Base-by-base conservation (phyloP, 116 monocot genomes). In the Dioscorea cayenensis region DNA sequence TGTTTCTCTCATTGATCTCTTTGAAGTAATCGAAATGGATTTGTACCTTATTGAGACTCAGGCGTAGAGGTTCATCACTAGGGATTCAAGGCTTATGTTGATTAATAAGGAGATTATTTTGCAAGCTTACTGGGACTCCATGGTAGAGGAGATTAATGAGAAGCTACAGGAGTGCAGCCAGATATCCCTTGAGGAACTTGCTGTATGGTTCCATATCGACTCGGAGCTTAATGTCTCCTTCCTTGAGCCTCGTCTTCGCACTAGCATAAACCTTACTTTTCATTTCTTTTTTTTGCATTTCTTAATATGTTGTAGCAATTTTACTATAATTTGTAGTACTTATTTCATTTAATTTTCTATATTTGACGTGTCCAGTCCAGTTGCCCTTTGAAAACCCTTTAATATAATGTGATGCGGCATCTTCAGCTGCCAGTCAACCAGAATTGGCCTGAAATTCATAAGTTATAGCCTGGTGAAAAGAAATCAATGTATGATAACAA, bases 121-220 rank as follows among this genome's bases (percentile, higher is more conserved):
- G 51, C 85, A 99, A 64, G 72, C 74, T 49, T 99, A 99, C 78
- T 99, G 99, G 99, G 84, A 94, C 72, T 62, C 69, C 8, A 76
- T 83, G 20, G 91, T 87, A 21, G 99, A 99, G 74, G 94, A 99
- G 80, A 87, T 99, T 48, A 90, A 99, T 64, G 99, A 99, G 75
- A 93, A 84, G 72, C 67, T 99, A 63, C 94, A 94, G 75, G 94
- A 99, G 74, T 89, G 94, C 60, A 94, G 99, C 65, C 99, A 99
- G 75, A 99, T 99, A 49, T 80, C 89, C 7, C 63, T 99, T 43
- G 94, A 94, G 2, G 99, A 99, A 78, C 77, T 99, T 51, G 99
- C 99, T 17, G 88, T 89, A 18, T 91, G 94, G 58, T 77, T 91
- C 58, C 89, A 91, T 27, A 77, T 99, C 71, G 87, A 91, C 32